Evolutionary conservation across 106 monocot species (phyloP).

Genomic region (Alisma plantagoaquatica): DNA sequence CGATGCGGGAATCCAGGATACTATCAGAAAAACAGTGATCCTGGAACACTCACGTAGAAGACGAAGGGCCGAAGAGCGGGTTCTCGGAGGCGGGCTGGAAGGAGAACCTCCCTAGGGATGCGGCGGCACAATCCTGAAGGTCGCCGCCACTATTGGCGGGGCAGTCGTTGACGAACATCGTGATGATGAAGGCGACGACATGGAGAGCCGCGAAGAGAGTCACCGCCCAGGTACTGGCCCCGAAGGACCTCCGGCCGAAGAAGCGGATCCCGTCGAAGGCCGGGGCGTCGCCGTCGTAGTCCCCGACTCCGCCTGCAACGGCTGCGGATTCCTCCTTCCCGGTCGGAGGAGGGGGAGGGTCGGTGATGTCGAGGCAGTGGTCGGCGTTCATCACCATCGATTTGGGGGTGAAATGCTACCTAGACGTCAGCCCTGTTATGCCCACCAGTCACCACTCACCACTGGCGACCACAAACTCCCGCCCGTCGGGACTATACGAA

Average conservation of each 20-base stretch:
- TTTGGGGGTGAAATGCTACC: too few species aligned
- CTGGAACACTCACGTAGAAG: slow-evolving; percentile 2
- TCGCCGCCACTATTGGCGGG: background rate
- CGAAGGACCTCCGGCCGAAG: slow-evolving; percentile 10
- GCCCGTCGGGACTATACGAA: too few species aligned
- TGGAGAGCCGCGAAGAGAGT: background rate
- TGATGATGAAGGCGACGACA: background rate
- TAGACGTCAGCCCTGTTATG: too few species aligned
- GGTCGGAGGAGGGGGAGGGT: too few species aligned
- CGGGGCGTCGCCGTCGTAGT: slow-evolving; percentile 1
- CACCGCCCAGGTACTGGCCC: slow-evolving; percentile 8
- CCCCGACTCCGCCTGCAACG: too few species aligned
- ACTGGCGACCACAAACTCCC: too few species aligned
- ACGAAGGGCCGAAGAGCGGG: slow-evolving; percentile 6
- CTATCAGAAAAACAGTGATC: too few species aligned
- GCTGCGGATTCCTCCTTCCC: too few species aligned
- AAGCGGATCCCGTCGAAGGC: slow-evolving; percentile 1
- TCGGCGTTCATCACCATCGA: too few species aligned
- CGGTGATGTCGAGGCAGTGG: too few species aligned
- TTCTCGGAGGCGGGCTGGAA: slow-evolving; percentile 8
- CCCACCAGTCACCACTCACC: too few species aligned
- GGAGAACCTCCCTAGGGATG: slow-evolving; percentile 3
- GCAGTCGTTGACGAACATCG: slow-evolving; percentile 17
- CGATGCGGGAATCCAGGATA: too few species aligned
- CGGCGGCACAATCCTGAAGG: background rate